A percentile compares a stretch with the other conserved stretches of the same genome.
Evolutionary conservation across 805 yeast genomes (phyloP).

Genomic region (Wickerhamiella dianesei): DNA sequence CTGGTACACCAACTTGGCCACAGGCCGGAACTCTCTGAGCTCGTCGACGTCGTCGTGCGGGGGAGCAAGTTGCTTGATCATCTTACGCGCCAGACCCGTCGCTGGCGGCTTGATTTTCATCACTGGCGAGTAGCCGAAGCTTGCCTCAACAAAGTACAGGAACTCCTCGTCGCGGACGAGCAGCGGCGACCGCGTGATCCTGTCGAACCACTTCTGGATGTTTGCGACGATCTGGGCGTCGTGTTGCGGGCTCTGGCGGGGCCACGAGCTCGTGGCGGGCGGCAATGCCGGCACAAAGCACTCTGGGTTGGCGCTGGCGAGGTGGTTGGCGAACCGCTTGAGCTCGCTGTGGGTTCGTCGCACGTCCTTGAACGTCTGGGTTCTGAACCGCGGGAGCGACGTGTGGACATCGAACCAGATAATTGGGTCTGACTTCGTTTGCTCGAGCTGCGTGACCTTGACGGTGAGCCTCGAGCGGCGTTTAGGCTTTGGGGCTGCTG

Average conservation of each 20-base stretch:
- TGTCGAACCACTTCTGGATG: conserved; percentile 77
- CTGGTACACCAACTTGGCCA: conserved; percentile 62
- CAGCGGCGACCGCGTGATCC: conserved; percentile 63
- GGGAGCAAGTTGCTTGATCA: conserved; percentile 80
- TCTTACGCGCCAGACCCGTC: conserved; percentile 74
- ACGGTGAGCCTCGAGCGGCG: conserved; percentile 34
- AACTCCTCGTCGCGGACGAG: conserved; percentile 78
- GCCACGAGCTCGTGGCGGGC: conserved; percentile 56
- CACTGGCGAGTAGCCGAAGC: conserved; percentile 50
- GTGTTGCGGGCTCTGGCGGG: conserved; percentile 76
- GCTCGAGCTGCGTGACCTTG: conserved; percentile 56
- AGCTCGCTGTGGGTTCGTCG: conserved; percentile 74
- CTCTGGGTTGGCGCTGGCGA: conserved; percentile 73
- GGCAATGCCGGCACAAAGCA: conserved; percentile 90
- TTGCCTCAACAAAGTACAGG: conserved; percentile 68
- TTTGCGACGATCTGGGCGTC: conserved; percentile 38
- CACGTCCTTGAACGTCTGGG: conserved; percentile 51
- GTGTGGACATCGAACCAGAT: conserved; percentile 55
- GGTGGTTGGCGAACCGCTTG: conserved; percentile 57
- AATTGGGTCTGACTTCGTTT: conserved; percentile 61
- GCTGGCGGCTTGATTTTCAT: conserved; percentile 54
- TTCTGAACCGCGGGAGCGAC: conserved; percentile 66
- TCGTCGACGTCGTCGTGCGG: conserved; percentile 81
- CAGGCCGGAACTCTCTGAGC: conserved; percentile 74
- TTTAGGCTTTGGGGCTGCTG: conserved; percentile 7